Percentiles rank a stretch among this genome's conserved stretches.
phyloP scores from a whole-genome alignment of 768 basidiomycete genomes.

The Hygrophoropsis aurantiaca region DNA sequence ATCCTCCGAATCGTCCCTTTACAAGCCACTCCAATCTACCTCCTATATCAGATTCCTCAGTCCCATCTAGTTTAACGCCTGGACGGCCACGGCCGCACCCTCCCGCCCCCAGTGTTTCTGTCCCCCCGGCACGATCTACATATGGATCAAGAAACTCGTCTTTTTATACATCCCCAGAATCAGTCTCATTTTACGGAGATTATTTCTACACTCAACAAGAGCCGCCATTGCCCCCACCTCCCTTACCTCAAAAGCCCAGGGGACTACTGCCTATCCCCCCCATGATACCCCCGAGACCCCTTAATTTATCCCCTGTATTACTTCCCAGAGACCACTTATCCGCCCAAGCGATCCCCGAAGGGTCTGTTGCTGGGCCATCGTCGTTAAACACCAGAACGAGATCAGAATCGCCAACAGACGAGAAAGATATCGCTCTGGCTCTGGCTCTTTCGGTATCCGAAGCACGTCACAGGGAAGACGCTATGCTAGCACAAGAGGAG shows the following conservation, averaged over 20 bases:
- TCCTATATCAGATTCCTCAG: conserved; percentile 1
- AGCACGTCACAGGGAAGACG: conserved; percentile 26
- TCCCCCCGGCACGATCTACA: conserved; percentile 5
- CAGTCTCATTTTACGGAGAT: conserved; percentile 27
- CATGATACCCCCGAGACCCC: conserved; percentile 43
- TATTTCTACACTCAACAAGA: conserved; percentile 17
- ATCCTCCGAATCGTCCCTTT: neutral
- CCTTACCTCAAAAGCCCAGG: conserved; percentile 28
- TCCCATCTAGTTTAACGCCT: conserved; percentile 25
- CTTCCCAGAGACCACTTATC: conserved; percentile 30
- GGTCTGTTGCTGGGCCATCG: conserved; percentile 12
- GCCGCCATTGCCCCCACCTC: conserved; percentile 24
- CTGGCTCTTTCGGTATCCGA: conserved; percentile 47
- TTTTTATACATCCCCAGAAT: conserved; percentile 2
- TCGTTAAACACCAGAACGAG: neutral
- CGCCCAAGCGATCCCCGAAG: conserved; percentile 26
- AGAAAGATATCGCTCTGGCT: conserved; percentile 48
- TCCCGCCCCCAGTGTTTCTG: conserved; percentile 8
- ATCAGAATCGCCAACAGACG: conserved; percentile 27
- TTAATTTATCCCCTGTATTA: conserved; percentile 10
- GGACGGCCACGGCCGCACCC: conserved; percentile 17
- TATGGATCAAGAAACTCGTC: conserved; percentile 6
- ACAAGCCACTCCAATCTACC: neutral
- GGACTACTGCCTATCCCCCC: conserved; percentile 20
- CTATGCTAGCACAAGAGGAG: conserved; percentile 46